phyloP scores from a whole-genome alignment of 768 basidiomycete species.

The Lyophyllum shimeji region DNA sequence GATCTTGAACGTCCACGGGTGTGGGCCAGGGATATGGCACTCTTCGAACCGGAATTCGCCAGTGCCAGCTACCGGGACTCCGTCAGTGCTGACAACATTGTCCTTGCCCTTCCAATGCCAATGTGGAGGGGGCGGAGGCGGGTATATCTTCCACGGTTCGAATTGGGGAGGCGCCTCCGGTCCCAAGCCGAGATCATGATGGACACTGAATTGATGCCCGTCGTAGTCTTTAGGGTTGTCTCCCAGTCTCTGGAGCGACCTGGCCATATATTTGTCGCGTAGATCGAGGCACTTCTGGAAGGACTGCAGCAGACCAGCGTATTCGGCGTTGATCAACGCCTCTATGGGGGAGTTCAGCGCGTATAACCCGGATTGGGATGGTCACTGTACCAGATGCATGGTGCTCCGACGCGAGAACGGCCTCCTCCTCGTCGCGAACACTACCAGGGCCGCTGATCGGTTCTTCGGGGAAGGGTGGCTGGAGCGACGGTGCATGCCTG shows the following conservation, averaged over 20 bases:
- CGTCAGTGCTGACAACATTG: constrained; percentile 43
- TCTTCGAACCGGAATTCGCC: constrained; percentile 68
- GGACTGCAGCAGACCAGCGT: constrained; percentile 59
- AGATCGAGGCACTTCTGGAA: constrained; percentile 86
- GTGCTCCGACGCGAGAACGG: constrained; percentile 25
- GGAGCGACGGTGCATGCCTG: constrained; percentile 36
- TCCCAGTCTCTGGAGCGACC: constrained; percentile 87
- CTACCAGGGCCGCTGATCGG: constrained; percentile 14
- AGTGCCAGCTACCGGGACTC: constrained; percentile 21
- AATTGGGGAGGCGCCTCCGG: constrained; percentile 50
- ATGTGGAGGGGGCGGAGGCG: constrained; percentile 89
- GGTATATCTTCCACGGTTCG: constrained; percentile 85
- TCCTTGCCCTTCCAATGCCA: constrained; percentile 82
- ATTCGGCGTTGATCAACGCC: constrained; percentile 41
- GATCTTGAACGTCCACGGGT: constrained; percentile 66
- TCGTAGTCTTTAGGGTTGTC: constrained; percentile 96
- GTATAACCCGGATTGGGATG: background rate
- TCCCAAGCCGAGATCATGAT: constrained; percentile 55
- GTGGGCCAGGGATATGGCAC: constrained; percentile 70
- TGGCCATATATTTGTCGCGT: constrained; percentile 92
- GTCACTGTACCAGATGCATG: constrained; percentile 29
- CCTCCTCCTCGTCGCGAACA: constrained; percentile 33
- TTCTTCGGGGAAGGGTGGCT: constrained; percentile 27
- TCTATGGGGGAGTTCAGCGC: constrained; percentile 21
- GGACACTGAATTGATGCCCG: constrained; percentile 67